Percentiles rank a stretch among this genome's conserved stretches.
Evolutionary conservation across 2,329 filamentous ascomycete genomes (phyloP).

Genomic region (Trichoderma cornu-damae): DNA sequence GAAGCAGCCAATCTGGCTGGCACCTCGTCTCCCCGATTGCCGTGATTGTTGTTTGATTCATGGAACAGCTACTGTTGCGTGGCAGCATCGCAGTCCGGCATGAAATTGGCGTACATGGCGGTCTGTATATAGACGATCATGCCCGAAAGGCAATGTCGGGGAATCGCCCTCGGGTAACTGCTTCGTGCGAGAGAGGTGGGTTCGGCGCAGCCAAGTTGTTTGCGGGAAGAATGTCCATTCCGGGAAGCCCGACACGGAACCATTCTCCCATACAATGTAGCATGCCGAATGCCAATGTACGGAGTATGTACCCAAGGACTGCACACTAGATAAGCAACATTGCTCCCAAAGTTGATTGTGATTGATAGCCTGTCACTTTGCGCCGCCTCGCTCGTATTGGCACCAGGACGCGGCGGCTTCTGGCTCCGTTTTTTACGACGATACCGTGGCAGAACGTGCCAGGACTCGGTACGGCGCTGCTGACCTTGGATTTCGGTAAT

Average conservation of each 20-base stretch:
- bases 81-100: not conserved
- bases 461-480: not conserved
- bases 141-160: slow-evolving; percentile 2
- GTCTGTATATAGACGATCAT: too few species aligned
- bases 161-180: slow-evolving; percentile 1
- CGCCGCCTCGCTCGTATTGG: not conserved
- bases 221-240: slow-evolving; percentile 3
- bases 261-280: not conserved
- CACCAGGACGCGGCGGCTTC: not conserved
- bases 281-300: not conserved
- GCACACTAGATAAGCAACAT: not conserved
- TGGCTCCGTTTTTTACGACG: not conserved
- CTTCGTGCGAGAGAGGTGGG: not conserved
- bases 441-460: not conserved
- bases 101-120: not conserved
- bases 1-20: not conserved
- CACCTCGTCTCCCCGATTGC: not conserved
- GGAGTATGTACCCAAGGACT: too few species aligned
- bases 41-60: not conserved
- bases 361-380: slow-evolving; percentile 7
- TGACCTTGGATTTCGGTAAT: not conserved
- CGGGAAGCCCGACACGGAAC: slow-evolving; percentile 3
- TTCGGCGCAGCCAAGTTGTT: not conserved
- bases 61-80: too few species aligned
- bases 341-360: too few species aligned